Percentiles rank a stretch among this genome's conserved stretches.
phyloP scores from a whole-genome alignment of 495 filamentous ascomycete genomes.

The Neurospora sp. region DNA sequence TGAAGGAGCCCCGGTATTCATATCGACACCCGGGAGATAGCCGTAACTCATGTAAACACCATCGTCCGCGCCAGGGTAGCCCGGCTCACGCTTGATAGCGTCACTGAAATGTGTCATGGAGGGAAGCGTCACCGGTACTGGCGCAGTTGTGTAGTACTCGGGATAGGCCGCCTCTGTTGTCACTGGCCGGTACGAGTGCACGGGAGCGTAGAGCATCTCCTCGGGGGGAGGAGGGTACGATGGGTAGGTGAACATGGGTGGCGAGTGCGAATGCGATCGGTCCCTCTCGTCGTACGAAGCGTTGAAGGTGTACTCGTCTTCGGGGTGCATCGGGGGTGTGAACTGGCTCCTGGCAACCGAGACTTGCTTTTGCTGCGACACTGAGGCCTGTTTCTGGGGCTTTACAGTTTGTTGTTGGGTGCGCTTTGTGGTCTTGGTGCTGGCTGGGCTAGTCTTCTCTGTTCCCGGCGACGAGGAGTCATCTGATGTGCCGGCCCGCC shows the following conservation, averaged over 20 bases:
- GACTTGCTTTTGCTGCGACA: slow-evolving; percentile 27
- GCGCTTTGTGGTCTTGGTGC: slow-evolving; percentile 38
- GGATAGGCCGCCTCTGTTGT: slow-evolving; percentile 51
- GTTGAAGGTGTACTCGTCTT: slow-evolving; percentile 41
- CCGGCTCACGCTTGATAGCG: slow-evolving; percentile 48
- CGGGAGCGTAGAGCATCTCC: slow-evolving; percentile 49
- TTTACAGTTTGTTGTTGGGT: slow-evolving; percentile 24
- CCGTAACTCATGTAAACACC: slow-evolving; percentile 69
- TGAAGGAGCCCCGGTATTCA: slow-evolving; percentile 35
- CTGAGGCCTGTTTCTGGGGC: slow-evolving; percentile 19
- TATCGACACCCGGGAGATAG: slow-evolving; percentile 64
- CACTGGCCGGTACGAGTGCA: slow-evolving; percentile 55
- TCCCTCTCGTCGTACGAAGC: slow-evolving; percentile 40
- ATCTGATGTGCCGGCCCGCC: slow-evolving; percentile 77
- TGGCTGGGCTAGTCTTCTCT: slow-evolving; percentile 39
- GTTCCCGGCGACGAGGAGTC: slow-evolving; percentile 43
- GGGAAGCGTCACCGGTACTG: slow-evolving; percentile 51
- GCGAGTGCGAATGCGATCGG: slow-evolving; percentile 61
- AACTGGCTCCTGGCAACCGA: slow-evolving; percentile 41
- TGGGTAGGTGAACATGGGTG: slow-evolving; percentile 62
- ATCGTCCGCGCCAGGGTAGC: slow-evolving; percentile 48
- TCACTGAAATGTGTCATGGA: slow-evolving; percentile 54
- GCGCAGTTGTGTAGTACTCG: slow-evolving; percentile 53
- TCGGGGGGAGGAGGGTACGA: slow-evolving; percentile 58
- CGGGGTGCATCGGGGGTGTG: slow-evolving; percentile 46